phyloP scores from a whole-genome alignment of 352 stramenopile species.

The Globisporangium canariense region DNA sequence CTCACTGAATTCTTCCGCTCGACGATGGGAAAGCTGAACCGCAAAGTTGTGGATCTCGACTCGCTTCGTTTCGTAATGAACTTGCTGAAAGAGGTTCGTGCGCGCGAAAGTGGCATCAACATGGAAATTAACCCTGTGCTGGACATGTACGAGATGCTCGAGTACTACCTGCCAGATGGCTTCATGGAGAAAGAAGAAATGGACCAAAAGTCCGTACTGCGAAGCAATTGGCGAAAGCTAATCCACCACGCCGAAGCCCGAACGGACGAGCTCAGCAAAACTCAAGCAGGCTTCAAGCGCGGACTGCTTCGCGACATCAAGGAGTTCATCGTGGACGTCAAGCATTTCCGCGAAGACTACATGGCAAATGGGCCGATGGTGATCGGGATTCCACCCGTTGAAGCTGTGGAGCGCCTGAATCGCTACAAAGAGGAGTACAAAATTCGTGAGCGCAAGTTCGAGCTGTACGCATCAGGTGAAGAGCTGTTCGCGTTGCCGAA shows the following conservation, averaged over 20 bases:
- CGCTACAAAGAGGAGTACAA: slow-evolving; percentile 98
- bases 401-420: slow-evolving; percentile 96
- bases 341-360: slow-evolving; percentile 95
- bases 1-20: slow-evolving; percentile 97
- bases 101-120: slow-evolving; percentile 96
- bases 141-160: slow-evolving; percentile 98
- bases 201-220: slow-evolving; percentile 97
- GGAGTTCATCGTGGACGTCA: slow-evolving; percentile 96
- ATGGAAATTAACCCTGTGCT: slow-evolving; percentile 98
- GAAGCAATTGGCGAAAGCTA: slow-evolving; percentile 96
- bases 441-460: slow-evolving; percentile 96
- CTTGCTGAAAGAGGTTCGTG: slow-evolving; percentile 96
- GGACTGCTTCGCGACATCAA: slow-evolving; percentile 95
- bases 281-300: slow-evolving; percentile 95
- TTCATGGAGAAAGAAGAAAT: slow-evolving; percentile 99
- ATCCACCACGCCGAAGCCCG: slow-evolving; percentile 93
- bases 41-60: slow-evolving; percentile 96
- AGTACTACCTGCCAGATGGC: slow-evolving; percentile 90
- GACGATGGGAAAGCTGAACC: slow-evolving; percentile 91
- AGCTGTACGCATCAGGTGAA: slow-evolving; percentile 96
- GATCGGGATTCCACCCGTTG: slow-evolving; percentile 94
- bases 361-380: slow-evolving; percentile 96
- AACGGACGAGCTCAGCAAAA: slow-evolving; percentile 95
- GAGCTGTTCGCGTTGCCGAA: slow-evolving; percentile 95
- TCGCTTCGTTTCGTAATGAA: slow-evolving; percentile 98